Percentiles rank a stretch among this genome's conserved stretches.
Evolutionary conservation across 31 red algal genomes (phyloP).

Genomic region (Bonnemaisonia californica): DNA sequence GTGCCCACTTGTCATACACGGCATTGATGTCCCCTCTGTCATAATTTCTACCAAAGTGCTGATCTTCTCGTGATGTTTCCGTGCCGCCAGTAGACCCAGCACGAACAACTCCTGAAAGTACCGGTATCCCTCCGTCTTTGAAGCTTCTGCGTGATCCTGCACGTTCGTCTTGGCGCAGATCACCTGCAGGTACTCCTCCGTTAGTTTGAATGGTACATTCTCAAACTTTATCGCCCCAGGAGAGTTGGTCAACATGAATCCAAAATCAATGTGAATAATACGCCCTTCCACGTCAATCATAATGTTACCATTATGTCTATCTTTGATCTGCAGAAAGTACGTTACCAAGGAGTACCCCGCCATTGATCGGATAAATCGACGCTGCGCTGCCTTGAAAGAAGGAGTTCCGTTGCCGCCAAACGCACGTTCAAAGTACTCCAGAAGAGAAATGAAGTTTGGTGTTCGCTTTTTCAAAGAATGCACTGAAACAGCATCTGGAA

Average conservation of each 20-base stretch:
- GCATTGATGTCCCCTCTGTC: slow-evolving; percentile 97
- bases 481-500: slow-evolving; percentile 93
- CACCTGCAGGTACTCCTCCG: slow-evolving; percentile 91
- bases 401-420: slow-evolving; percentile 71
- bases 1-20: slow-evolving; percentile 97
- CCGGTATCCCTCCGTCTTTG: slow-evolving; percentile 81
- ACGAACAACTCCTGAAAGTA: slow-evolving; percentile 98
- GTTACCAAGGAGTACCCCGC: slow-evolving; percentile 96
- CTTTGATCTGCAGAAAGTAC: slow-evolving; percentile 99
- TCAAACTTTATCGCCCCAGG: slow-evolving; percentile 99
- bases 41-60: slow-evolving; percentile 97
- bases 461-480: slow-evolving; percentile 95
- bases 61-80: slow-evolving; percentile 98
- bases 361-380: slow-evolving; percentile 93
- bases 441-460: slow-evolving; percentile 87
- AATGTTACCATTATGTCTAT: slow-evolving; percentile 99
- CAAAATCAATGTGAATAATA: slow-evolving; percentile 99
- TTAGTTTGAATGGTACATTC: slow-evolving; percentile 98
- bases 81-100: slow-evolving; percentile 91
- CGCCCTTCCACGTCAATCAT: slow-evolving; percentile 93
- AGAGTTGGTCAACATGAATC: slow-evolving; percentile 96
- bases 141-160: slow-evolving; percentile 60
- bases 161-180: slow-evolving; percentile 85
- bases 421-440: slow-evolving; percentile 92
- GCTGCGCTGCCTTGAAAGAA: slow-evolving; percentile 78